Evolutionary conservation across 1,284 basidiomycete species (phyloP).

Genomic region (Laetiporus sulphureus): DNA sequence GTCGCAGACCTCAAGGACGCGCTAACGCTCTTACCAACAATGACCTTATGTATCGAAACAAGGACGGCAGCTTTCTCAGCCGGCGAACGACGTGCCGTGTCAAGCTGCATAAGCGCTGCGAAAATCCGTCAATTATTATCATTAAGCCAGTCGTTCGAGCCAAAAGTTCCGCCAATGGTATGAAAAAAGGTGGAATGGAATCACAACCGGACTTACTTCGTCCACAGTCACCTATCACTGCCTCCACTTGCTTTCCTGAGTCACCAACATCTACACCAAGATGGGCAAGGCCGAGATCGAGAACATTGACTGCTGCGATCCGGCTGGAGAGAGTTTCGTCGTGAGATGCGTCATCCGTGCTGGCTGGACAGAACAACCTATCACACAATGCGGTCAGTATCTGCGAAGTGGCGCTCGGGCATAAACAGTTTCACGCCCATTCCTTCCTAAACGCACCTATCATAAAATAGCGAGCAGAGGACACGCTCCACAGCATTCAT

Average conservation of each 20-base stretch:
- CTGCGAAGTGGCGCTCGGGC: neutral
- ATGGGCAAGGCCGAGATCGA: conserved; percentile 82
- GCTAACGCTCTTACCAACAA: conserved; percentile 55
- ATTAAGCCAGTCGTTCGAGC: no score
- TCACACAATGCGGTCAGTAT: neutral
- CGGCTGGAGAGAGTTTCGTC: conserved; percentile 85
- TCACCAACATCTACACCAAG: conserved; percentile 72
- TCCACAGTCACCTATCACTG: conserved; percentile 70
- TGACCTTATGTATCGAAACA: conserved; percentile 76
- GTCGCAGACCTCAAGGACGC: neutral
- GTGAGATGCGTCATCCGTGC: conserved; percentile 76
- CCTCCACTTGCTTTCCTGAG: conserved; percentile 49
- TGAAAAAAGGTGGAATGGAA: no score
- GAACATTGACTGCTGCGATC: conserved; percentile 84
- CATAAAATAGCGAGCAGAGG: conserved; percentile 62
- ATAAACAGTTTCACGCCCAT: neutral
- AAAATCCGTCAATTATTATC: neutral
- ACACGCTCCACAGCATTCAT: conserved; percentile 70
- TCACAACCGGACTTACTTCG: conserved; percentile 67
- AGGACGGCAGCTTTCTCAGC: conserved; percentile 75
- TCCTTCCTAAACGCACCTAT: conserved; percentile 24
- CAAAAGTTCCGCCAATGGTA: no score
- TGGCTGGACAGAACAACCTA: conserved; percentile 58
- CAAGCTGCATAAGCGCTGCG: conserved; percentile 66
- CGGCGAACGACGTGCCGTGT: conserved; percentile 57